Conservation (phyloP, 441 rosid species). For the Euphorbia corollata region DNA sequence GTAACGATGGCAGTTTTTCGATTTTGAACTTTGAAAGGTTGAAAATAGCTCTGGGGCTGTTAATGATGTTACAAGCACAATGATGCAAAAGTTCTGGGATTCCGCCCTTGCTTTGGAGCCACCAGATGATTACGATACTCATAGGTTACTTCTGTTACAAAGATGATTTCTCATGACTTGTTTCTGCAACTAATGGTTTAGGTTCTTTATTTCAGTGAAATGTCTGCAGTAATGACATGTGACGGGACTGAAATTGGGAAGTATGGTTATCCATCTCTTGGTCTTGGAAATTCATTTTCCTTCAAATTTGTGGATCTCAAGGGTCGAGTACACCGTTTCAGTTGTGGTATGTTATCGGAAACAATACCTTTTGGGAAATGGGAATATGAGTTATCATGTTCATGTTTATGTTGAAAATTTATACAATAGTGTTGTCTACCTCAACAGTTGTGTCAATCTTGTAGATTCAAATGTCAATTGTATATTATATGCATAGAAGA, state of each 20-base stretch:
- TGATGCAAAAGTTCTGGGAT: slow-evolving; percentile 99
- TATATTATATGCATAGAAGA: background rate
- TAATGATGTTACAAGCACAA: slow-evolving; percentile 68
- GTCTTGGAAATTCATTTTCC: slow-evolving; percentile 54
- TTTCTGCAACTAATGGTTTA: slow-evolving; percentile 21
- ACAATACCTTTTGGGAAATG: slow-evolving; percentile 6
- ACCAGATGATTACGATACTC: slow-evolving; percentile 67
- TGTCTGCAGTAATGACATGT: slow-evolving; percentile 62
- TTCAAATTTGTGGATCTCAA: slow-evolving; percentile 67
- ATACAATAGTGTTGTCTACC: background rate
- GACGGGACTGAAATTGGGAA: slow-evolving; percentile 54
- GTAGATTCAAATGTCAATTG: background rate
- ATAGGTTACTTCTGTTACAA: slow-evolving; percentile 36
- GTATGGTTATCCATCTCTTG: slow-evolving; percentile 52
- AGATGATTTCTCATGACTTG: slow-evolving; percentile 10
- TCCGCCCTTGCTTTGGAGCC: slow-evolving; percentile 78
- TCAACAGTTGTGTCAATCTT: background rate
- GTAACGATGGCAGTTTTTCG: slow-evolving; percentile 6
- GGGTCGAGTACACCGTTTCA: slow-evolving; percentile 75
- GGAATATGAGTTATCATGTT: background rate
- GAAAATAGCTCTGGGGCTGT: slow-evolving; percentile 75
- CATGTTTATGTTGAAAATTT: background rate
- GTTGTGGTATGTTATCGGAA: slow-evolving; percentile 37
- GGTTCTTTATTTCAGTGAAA: slow-evolving; percentile 47
- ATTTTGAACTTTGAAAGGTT: slow-evolving; percentile 35